Conservation (phyloP, 495 filamentous ascomycete species). For the Hypoxylon fragiforme region DNA sequence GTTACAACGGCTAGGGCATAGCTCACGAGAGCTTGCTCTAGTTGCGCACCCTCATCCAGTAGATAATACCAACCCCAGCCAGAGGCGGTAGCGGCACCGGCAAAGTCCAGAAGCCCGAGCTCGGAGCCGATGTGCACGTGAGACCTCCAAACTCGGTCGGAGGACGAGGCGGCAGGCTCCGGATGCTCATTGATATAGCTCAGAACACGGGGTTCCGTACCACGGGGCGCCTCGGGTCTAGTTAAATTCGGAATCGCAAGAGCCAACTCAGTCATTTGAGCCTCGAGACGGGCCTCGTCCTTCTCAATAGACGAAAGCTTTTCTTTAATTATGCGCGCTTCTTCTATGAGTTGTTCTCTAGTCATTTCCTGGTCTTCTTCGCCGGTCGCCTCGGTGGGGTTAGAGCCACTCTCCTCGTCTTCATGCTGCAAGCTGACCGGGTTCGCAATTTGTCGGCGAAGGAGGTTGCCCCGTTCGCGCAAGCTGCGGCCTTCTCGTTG, state of each 20-base stretch:
- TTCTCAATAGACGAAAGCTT: conserved; percentile 61
- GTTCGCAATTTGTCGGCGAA: conserved; percentile 54
- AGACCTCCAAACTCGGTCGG: conserved; percentile 59
- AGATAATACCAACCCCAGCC: conserved; percentile 99
- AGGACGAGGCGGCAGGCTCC: conserved; percentile 52
- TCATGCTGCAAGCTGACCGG: conserved; percentile 45
- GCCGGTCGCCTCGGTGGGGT: not conserved
- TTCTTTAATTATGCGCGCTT: conserved; percentile 71
- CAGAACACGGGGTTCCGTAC: conserved; percentile 55
- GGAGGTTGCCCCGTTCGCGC: conserved; percentile 60
- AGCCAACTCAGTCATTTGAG: conserved; percentile 75
- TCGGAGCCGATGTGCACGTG: conserved; percentile 84
- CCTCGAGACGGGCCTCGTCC: conserved; percentile 59
- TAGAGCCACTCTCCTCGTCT: conserved; percentile 34
- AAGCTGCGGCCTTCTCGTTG: conserved; percentile 58
- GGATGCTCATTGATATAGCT: conserved; percentile 78
- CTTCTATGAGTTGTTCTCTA: conserved; percentile 57
- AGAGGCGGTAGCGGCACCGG: conserved; percentile 70
- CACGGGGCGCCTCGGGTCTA: conserved; percentile 71
- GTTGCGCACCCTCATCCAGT: conserved; percentile 80
- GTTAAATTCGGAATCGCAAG: conserved; percentile 86
- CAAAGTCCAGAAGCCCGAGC: conserved; percentile 83
- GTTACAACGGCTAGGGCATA: conserved; percentile 75
- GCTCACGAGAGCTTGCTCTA: conserved; percentile 90
- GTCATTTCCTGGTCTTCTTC: conserved; percentile 34